These are phyloP conservation scores for Verbascum thapsus DNA, from an alignment of 257 asterid genomes.

Conservation along the genomic window DNA sequence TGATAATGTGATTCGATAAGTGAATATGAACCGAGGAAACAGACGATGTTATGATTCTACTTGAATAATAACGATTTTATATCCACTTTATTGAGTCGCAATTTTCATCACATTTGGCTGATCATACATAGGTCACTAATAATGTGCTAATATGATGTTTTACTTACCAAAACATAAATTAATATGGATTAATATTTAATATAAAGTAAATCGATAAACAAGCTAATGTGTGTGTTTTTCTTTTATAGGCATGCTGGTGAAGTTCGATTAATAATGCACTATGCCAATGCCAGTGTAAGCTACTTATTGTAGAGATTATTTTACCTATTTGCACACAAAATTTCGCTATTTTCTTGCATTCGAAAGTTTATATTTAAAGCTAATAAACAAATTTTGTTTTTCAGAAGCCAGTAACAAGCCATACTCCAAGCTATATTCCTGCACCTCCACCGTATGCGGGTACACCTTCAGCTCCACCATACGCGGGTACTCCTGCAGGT, in stretches of 20 bases:
- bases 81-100: too few species aligned
- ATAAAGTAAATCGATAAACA: too few species aligned
- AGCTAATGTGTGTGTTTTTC: conserved; percentile 26
- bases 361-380: conserved; percentile 5
- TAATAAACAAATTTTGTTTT: neutral
- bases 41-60: too few species aligned
- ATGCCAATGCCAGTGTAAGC: conserved; percentile 68
- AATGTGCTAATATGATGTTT: neutral
- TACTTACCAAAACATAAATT: neutral
- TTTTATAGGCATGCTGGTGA: conserved; percentile 82
- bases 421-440: conserved; percentile 38
- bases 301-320: neutral
- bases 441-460: conserved; percentile 36
- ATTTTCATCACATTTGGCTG: neutral
- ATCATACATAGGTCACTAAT: neutral
- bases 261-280: conserved; percentile 84
- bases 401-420: conserved; percentile 47
- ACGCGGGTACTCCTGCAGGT: conserved; percentile 49
- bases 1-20: too few species aligned
- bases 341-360: neutral
- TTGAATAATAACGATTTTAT: too few species aligned
- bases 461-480: conserved; percentile 29
- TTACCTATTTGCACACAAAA: neutral
- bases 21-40: too few species aligned
- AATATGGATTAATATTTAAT: too few species aligned